Evolutionary conservation across 2,329 filamentous ascomycete species (phyloP), one percentile per base, ranked within the genome.

Genomic region (Colletotrichum orchidophilum): DNA sequence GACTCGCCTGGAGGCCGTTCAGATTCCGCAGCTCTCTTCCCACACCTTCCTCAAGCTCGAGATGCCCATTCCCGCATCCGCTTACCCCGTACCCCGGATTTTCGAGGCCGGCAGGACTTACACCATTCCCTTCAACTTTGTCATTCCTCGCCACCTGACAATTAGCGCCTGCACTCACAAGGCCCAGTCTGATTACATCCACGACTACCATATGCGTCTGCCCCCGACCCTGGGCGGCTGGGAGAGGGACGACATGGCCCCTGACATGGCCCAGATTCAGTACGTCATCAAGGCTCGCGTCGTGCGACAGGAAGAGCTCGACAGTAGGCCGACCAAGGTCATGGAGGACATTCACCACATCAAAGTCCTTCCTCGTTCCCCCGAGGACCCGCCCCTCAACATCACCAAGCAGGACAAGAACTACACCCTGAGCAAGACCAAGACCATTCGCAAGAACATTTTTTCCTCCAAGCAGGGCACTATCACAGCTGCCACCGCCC

Each of bases 61-160:
- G 64, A 89, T 90, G 84, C 88, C 88, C 11, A 80, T 90, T 24
- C 76, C 81, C 12, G 81, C 82, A n/a, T 81, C 82, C 1, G 76
- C 80, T 7, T 85, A 89, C 63, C 88, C 88, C 2, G 78, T 79
- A 8, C 80, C 84, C 24, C 80, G 83, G 39, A 75, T 88, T 33
- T 85, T 89, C 70, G 80, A 85, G 77, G 81, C 83, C n/a, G 86
- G 83, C 2, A 77, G 78, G 73, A 82, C 81, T 29, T 87, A 88
- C 78, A 83, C 76, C 15, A 78, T 90, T 27, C 88, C 88, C n/a
- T 88, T 90, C 80, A 80, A 88, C 80, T 90, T 90, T 73, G 85
- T 90, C 69, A 84, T 90, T 18, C 88, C 88, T n/a, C 81, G 83
- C 73, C 84, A 89, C 64, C 85, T 90, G 70, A 90, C 88, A 21